A percentile compares a stretch with the other conserved stretches of the same genome.
These are phyloP conservation scores for Myxozyma kluyveri DNA, from an alignment of 805 yeast genomes.

Conservation along the genomic window DNA sequence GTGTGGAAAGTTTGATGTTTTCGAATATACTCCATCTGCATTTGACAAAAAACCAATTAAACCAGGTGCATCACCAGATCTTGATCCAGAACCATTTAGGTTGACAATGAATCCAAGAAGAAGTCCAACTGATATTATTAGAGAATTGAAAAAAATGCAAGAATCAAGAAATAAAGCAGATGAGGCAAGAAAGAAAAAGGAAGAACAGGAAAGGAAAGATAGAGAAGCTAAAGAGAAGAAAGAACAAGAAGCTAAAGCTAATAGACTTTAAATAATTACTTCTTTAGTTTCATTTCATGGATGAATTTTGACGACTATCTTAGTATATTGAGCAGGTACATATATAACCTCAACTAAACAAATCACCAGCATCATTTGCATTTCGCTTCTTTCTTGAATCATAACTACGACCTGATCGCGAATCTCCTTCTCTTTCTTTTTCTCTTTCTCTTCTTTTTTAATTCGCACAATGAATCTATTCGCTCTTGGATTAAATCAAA, in stretches of 20 bases:
- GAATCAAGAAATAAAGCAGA: conserved; percentile 7
- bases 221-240: too few relatives aligned
- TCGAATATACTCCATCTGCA: conserved; percentile 18
- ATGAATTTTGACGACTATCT: too few relatives aligned
- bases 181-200: conserved; percentile 2
- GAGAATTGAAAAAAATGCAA: neutral
- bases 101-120: conserved; percentile 22
- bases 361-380: neutral
- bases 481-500: too few relatives aligned
- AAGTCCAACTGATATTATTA: conserved; percentile 18
- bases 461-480: too few relatives aligned
- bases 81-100: conserved; percentile 27
- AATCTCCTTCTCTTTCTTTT: neutral
- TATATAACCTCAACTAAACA: too few relatives aligned
- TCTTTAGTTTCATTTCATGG: too few relatives aligned
- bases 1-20: conserved; percentile 28
- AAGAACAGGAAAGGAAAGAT: conserved; percentile 4
- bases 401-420: neutral
- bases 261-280: too few relatives aligned
- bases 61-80: conserved; percentile 12
- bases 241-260: too few relatives aligned
- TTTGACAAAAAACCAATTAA: conserved; percentile 8
- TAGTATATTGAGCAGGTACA: too few relatives aligned
- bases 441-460: neutral
- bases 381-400: neutral